phyloP scores from a whole-genome alignment of 2,329 filamentous ascomycete species.

The Xylariaceae sp. region DNA sequence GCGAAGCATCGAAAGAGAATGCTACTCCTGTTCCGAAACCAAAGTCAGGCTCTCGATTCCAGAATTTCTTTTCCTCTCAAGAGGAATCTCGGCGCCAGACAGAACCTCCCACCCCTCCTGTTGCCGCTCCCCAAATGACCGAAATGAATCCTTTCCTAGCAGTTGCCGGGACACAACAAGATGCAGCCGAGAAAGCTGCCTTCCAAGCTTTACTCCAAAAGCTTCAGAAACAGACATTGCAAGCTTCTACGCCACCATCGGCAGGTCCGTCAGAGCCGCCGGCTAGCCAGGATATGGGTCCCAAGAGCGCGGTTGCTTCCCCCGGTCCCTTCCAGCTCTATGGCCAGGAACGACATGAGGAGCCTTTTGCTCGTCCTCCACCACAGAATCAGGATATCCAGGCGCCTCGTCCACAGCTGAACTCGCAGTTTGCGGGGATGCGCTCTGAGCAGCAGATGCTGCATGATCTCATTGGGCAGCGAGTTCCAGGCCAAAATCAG shows the following conservation, averaged over 20 bases:
- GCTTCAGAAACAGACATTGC: constrained; percentile 63
- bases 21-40: constrained; percentile 47
- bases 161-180: constrained; percentile 42
- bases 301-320: constrained; percentile 47
- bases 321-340: constrained; percentile 54
- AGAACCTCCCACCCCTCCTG: constrained; percentile 51
- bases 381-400: constrained; percentile 55
- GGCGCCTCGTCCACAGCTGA: constrained; percentile 49
- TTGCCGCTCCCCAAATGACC: constrained; percentile 35
- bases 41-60: constrained; percentile 76
- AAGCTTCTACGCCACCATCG: constrained; percentile 48
- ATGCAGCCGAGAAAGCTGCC: constrained; percentile 77
- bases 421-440: constrained; percentile 50
- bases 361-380: constrained; percentile 45
- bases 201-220: constrained; percentile 84
- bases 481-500: constrained; percentile 58
- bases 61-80: constrained; percentile 73
- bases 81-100: constrained; percentile 53
- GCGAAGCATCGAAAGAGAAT: constrained; percentile 49
- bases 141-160: constrained; percentile 36
- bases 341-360: constrained; percentile 49
- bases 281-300: constrained; percentile 33
- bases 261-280: constrained; percentile 35
- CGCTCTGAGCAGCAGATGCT: constrained; percentile 61
- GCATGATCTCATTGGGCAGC: constrained; percentile 62